Percentiles rank a stretch among this genome's conserved stretches.
phyloP scores from a whole-genome alignment of 1,284 basidiomycete genomes.

The Ceratobasidium papillatum region DNA sequence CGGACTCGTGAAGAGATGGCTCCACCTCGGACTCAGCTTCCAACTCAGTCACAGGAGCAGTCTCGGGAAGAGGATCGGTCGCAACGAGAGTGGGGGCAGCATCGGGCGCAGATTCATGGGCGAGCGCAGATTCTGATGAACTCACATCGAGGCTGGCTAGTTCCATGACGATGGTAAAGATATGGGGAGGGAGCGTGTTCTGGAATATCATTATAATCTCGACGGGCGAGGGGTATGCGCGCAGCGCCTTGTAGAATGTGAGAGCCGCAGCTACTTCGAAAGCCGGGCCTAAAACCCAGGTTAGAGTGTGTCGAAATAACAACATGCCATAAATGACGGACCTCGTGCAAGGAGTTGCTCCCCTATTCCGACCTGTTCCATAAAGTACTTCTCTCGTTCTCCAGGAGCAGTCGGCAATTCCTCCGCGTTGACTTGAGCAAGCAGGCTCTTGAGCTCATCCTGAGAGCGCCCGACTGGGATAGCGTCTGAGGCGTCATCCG shows the following conservation, averaged over 20 bases:
- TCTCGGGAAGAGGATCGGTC: background rate
- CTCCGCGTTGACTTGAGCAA: conserved; percentile 72
- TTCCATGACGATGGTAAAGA: conserved; percentile 92
- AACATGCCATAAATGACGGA: conserved; percentile 48
- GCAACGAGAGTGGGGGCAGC: background rate
- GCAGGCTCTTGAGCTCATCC: conserved; percentile 66
- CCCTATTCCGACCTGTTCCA: conserved; percentile 86
- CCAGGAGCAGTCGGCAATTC: conserved; percentile 71
- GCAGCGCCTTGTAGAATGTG: conserved; percentile 91
- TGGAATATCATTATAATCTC: conserved; percentile 94
- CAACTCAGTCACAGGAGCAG: conserved; percentile 9
- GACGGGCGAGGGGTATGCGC: conserved; percentile 92
- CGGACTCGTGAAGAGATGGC: conserved; percentile 1
- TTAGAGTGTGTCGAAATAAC: conserved; percentile 42
- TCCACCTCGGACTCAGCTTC: conserved; percentile 18
- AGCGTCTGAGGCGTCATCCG: conserved; percentile 54
- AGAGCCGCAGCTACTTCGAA: conserved; percentile 83
- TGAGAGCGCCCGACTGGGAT: conserved; percentile 46
- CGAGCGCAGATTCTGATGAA: conserved; percentile 53
- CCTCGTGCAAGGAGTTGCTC: conserved; percentile 86
- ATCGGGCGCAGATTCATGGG: conserved; percentile 4
- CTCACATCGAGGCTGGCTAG: conserved; percentile 90
- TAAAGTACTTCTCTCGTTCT: conserved; percentile 88
- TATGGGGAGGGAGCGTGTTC: conserved; percentile 85
- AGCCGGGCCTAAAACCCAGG: conserved; percentile 66